Evolutionary conservation across 768 basidiomycete species (phyloP).

Genomic region (Pulveroboletus sp.): DNA sequence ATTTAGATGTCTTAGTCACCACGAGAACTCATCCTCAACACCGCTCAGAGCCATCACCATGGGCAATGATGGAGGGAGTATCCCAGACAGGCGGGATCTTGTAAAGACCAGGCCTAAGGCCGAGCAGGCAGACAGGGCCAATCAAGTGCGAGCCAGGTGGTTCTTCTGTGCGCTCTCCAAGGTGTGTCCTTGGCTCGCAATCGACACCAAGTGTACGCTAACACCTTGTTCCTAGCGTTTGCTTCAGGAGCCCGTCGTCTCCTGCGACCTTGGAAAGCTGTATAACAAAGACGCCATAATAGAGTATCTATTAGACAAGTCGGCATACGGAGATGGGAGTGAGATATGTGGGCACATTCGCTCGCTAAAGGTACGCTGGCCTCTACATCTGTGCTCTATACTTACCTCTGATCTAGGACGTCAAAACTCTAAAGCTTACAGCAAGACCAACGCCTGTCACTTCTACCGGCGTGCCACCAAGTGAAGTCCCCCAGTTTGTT

Average conservation of each 20-base stretch:
- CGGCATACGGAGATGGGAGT: too few relatives aligned
- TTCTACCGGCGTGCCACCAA: constrained; percentile 32
- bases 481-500: constrained; percentile 77
- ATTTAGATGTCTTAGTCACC: constrained; percentile 5
- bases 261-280: constrained; percentile 87
- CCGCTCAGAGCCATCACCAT: constrained; percentile 47
- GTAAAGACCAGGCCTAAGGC: constrained; percentile 73
- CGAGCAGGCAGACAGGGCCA: constrained; percentile 87
- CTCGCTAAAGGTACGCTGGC: constrained; percentile 70
- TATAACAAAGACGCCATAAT: constrained; percentile 96
- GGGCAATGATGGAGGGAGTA: constrained; percentile 89
- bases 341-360: constrained; percentile 90
- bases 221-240: too few relatives aligned
- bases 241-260: constrained; percentile 86
- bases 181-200: constrained; percentile 37
- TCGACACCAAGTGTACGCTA: not conserved
- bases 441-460: constrained; percentile 52
- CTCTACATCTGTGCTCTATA: not conserved
- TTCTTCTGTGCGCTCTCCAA: constrained; percentile 94
- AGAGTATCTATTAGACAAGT: constrained; percentile 81
- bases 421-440: constrained; percentile 79
- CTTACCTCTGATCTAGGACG: constrained; percentile 51
- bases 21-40: too few relatives aligned
- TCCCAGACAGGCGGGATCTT: constrained; percentile 77
- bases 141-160: constrained; percentile 83